Conservation (phyloP, 2,329 filamentous ascomycete species). For the Colletotrichum brevisporum region DNA sequence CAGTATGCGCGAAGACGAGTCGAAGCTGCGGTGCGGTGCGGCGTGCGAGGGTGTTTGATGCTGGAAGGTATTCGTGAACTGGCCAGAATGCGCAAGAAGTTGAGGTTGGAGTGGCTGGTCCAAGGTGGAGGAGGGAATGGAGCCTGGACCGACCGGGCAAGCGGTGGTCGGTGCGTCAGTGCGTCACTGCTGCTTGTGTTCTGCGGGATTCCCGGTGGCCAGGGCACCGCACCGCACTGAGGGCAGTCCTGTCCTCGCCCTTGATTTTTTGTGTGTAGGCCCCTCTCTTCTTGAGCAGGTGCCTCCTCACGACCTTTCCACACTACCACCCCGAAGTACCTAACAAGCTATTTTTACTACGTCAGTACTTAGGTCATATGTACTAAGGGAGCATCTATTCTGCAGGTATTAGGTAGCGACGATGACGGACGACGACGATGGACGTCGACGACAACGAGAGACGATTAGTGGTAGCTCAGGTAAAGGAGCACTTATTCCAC, state of each 20-base stretch:
- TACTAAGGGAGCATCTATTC: too few relatives aligned
- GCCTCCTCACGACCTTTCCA: too few relatives aligned
- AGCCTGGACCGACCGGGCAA: constrained; percentile 33
- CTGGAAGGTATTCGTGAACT: constrained; percentile 35
- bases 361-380: too few relatives aligned
- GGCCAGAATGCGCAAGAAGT: constrained; percentile 41
- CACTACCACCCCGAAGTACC: too few relatives aligned
- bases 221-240: too few relatives aligned
- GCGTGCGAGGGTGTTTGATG: constrained; percentile 30
- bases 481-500: too few relatives aligned
- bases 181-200: constrained; percentile 36
- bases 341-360: too few relatives aligned
- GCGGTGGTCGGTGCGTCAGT: constrained; percentile 40
- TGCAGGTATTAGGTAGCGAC: too few relatives aligned
- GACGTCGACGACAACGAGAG: too few relatives aligned
- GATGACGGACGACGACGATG: too few relatives aligned
- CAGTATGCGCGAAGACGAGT: background rate
- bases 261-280: background rate
- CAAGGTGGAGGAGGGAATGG: constrained; percentile 36
- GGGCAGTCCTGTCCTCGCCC: background rate
- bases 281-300: too few relatives aligned
- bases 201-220: constrained; percentile 1
- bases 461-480: too few relatives aligned
- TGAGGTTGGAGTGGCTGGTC: constrained; percentile 39
- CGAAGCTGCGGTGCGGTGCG: constrained; percentile 1